A percentile compares a stretch with the other conserved stretches of the same genome.
Evolutionary conservation across 805 yeast genomes (phyloP).

Genomic region (Metschnikowia drakensbergensis): DNA sequence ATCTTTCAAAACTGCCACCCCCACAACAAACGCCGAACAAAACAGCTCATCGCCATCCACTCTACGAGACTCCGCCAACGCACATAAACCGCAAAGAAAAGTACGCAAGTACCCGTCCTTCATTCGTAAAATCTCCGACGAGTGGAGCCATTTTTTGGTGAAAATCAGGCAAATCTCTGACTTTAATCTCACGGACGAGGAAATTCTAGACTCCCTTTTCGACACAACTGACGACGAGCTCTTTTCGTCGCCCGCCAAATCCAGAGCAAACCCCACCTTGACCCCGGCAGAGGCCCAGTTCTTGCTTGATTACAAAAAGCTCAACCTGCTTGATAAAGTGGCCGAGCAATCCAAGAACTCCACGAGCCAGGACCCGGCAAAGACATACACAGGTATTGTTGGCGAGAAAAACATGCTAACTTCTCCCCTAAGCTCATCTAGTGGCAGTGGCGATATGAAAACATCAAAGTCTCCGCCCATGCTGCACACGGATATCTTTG

Average conservation of each 20-base stretch:
- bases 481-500: not conserved
- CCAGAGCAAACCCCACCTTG: constrained; percentile 14
- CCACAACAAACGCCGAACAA: constrained; percentile 10
- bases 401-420: not conserved
- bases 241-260: constrained; percentile 21
- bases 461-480: not conserved
- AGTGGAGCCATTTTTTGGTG: constrained; percentile 33
- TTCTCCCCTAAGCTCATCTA: not conserved
- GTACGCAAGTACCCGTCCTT: constrained; percentile 22
- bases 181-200: constrained; percentile 47
- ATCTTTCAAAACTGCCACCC: constrained; percentile 13
- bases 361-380: not conserved
- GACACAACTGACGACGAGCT: constrained; percentile 36
- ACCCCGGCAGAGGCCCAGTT: constrained; percentile 31
- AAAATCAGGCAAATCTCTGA: constrained; percentile 44
- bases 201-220: constrained; percentile 48
- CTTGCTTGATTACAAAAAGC: constrained; percentile 29
- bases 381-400: not conserved
- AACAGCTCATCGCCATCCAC: constrained; percentile 12
- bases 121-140: constrained; percentile 37
- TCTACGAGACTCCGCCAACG: constrained; percentile 1
- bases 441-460: not conserved
- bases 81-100: constrained; percentile 5
- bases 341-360: not conserved
- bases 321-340: constrained; percentile 31